Evolutionary conservation across 1,284 basidiomycete genomes (phyloP), one percentile per base, ranked within the genome.

Genomic region (Ceratobasidium sp.): DNA sequence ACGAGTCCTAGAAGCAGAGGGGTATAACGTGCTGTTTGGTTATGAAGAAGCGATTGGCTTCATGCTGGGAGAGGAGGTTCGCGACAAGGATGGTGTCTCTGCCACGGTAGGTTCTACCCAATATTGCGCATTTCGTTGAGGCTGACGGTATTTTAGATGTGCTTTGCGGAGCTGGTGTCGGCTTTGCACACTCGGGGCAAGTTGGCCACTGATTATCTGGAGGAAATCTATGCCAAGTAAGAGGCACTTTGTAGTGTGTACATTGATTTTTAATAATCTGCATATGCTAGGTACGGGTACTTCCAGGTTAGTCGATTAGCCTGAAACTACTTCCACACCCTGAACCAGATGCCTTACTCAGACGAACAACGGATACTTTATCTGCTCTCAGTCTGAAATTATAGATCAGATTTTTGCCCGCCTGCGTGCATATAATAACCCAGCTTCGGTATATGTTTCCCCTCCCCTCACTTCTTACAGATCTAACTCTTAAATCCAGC

Each of bases 11-110:
- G 86, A 84, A 20, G 75, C 79, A 45, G 78, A 87, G 55, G 92
- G 91, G 0, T 92, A 84, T 74, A 84, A 88, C 29, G 90, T 92
- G 8, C 85, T 85, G 0, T 93, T 94, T 76, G 91, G 88, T 7
- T 94, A 94, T 74, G 92, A 94, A 77, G 92, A 94, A 77, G 93
- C 93, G 0, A 93, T 94, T 68, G 91, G 92, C 1, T 94, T 85
- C 75, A 93, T 93, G 91, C 87, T 92, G 76, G 90, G 90, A 13
- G 79, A 83, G 6, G 81, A 86, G 50, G 85, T 94, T 72, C 83
- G 90, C 34, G 93, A 94, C 76, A 94, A 94, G 75, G 92, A 94
- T 75, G 92, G 92, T 1, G 85, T 94, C 53, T 85, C 90, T 67
- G 89, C 90, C 2, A 86, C 87, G 25, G 90, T 92, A 72, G 73